Evolutionary conservation across 345 rosid species (phyloP), one percentile per base, ranked within the genome.

Genomic region (Noccaea bulbosa): DNA sequence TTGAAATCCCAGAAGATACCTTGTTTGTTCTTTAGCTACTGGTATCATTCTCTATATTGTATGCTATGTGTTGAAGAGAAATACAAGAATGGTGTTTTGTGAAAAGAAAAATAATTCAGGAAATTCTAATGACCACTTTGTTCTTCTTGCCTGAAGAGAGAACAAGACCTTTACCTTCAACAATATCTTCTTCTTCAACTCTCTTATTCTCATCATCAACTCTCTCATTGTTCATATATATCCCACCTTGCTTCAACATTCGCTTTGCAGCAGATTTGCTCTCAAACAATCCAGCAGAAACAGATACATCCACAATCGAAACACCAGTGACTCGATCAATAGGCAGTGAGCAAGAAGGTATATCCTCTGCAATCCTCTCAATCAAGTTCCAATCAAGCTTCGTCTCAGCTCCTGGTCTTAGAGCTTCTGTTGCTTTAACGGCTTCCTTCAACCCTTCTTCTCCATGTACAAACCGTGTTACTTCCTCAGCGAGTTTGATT

Each of bases 141-240:
- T 94, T 94, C 86, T 94, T 91, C 86, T 91, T 91, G 78, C 99
- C 99, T 0, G 96, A 87, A 14, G 97, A 94, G 70, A 94, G 71
- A 62, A 94, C 91, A 43, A 94, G 91, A 74, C 93, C 89, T 79
- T 88, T 88, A 8, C 91, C 96, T 65, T 89, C 95, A 73, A 91
- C 90, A 56, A 93, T 81, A 81, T 93, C 97, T 45, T 74, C 80
- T 46, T 81, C 80, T 75, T 80, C 93, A 65, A 94, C 79, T 78
- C 76, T 87, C 86, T 81, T 86, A 76, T 57, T 80, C 67, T 93
- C 96, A 55, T 70, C 76, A 72, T 86, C 92, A 20, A 89, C 91
- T 81, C 96, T 91, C 71, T 74, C 65, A 77, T 94, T 94, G 81
- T 94, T 91, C 88, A 94, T 82, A 79, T 94, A 91, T n/a, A 94